Base-by-base conservation (phyloP, 139 green algal species). In the Nannochloris sp. region DNA sequence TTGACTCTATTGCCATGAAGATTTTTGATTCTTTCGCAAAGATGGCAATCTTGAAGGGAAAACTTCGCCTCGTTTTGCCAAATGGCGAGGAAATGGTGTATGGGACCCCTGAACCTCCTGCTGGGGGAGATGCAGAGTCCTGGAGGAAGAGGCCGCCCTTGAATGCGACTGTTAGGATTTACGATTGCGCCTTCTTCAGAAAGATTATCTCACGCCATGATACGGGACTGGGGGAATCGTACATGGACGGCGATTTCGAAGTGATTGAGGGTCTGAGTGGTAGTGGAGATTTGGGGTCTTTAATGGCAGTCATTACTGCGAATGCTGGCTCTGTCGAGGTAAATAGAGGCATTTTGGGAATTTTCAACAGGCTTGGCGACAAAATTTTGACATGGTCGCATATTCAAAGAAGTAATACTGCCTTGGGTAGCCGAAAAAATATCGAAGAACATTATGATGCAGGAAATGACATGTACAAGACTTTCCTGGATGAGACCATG, bases 361-460 rank as follows among this genome's bases (percentile, higher is more conserved):
- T 85, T 11, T 69, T 89, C 50, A 88, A 89, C 74, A 91, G 80
- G 72, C 3, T 90, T n/a, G 89, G 86, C 8, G 87, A 93, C 63
- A 67, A 81, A 12, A 56, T 94, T 65, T 69, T 95, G 49, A 75
- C 75, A 43, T 44, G 82, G 17, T 76, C 87, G 17, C 91, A 98
- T 77, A 49, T 74, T n/a, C 31, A 61, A 16, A 69, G 87, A 28
- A 70, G 70, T 59, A 97, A 97, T 84, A 95, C 89, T 10, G 73
- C 87, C 25, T 58, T 75, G 11, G 84, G 85, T 59, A 87, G 74
- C 46, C 78, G 84, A 8, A 76, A 74, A 46, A 97, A 98, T 84
- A 98, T 98, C 45, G 84, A 91, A 79, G 82, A 92, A 70, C 92
- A 98, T 77, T 98, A 98, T 68, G 92, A 98, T 71, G 85, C 87